phyloP scores from a whole-genome alignment of 495 filamentous ascomycete genomes.

The Choiromyces venosus region DNA sequence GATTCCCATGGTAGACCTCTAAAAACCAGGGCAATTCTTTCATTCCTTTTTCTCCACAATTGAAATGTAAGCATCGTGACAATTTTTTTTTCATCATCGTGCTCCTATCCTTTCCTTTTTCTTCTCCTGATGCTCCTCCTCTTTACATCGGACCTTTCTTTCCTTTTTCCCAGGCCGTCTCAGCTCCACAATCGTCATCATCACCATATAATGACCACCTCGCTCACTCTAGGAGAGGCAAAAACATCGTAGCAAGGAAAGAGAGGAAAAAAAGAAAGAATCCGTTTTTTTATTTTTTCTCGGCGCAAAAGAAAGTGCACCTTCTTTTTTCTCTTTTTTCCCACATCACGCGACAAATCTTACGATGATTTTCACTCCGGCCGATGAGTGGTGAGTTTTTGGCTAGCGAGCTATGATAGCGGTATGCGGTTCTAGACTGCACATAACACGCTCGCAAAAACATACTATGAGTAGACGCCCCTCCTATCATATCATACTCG shows the following conservation, averaged over 20 bases:
- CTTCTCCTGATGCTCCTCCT: not conserved
- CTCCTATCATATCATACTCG: not conserved
- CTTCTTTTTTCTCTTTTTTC: not conserved
- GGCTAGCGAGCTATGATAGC: not conserved
- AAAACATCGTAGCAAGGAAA: not conserved
- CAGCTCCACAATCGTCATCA: not conserved
- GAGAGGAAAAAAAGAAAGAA: not conserved
- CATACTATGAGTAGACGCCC: not conserved
- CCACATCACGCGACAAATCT: conserved; percentile 2
- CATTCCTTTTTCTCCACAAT: not conserved
- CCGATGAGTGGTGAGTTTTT: not conserved
- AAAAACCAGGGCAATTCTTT: not conserved
- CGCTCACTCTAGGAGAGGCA: not conserved
- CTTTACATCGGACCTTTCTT: not conserved
- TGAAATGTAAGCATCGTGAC: not conserved
- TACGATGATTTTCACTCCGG: not conserved
- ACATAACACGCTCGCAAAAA: not conserved
- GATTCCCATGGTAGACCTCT: not conserved
- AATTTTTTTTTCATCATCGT: not conserved
- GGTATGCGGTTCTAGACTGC: not conserved
- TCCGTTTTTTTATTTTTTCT: not conserved
- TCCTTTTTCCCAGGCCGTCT: not conserved
- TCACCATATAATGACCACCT: not conserved
- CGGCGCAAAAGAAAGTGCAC: not conserved
- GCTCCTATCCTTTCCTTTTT: not conserved